A percentile compares a stretch with the other conserved stretches of the same genome.
phyloP scores from a whole-genome alignment of 2,329 filamentous ascomycete species.

The Xenoacremonium recifei region DNA sequence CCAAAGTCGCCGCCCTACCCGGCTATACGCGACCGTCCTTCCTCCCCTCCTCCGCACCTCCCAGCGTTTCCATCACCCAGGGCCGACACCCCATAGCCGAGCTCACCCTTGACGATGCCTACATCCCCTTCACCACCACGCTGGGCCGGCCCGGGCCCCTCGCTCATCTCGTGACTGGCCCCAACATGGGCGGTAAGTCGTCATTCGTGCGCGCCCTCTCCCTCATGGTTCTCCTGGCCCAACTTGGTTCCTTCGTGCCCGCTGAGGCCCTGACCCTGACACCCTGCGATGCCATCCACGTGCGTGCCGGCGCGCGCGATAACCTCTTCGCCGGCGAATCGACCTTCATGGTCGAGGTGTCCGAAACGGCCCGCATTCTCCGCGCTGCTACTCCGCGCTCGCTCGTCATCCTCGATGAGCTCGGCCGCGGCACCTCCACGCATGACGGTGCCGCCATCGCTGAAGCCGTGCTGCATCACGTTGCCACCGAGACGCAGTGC shows the following conservation, averaged over 20 bases:
- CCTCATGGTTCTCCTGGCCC: constrained; percentile 88
- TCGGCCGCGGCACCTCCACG: constrained; percentile 89
- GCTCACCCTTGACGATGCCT: constrained; percentile 77
- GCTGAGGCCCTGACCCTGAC: constrained; percentile 72
- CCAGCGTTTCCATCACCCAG: constrained; percentile 58
- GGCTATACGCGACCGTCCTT: constrained; percentile 81
- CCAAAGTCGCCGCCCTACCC: constrained; percentile 78
- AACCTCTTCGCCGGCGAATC: constrained; percentile 93
- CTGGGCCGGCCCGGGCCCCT: constrained; percentile 65
- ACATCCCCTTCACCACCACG: constrained; percentile 85
- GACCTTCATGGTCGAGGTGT: constrained; percentile 98
- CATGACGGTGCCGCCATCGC: constrained; percentile 97
- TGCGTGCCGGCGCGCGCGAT: constrained; percentile 93
- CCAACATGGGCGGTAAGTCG: constrained; percentile 99
- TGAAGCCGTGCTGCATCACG: constrained; percentile 82
- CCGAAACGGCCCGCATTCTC: constrained; percentile 87
- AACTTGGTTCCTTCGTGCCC: constrained; percentile 92
- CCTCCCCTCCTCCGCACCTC: constrained; percentile 58
- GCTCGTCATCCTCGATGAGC: constrained; percentile 89
- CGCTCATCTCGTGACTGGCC: constrained; percentile 87
- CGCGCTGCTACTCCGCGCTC: constrained; percentile 82
- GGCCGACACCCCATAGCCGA: constrained; percentile 97
- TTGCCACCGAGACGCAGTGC: constrained; percentile 71
- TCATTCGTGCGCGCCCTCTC: constrained; percentile 92
- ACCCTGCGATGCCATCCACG: constrained; percentile 87